phyloP scores from a whole-genome alignment of 1,284 basidiomycete genomes.

The Schizophyllum amplum region DNA sequence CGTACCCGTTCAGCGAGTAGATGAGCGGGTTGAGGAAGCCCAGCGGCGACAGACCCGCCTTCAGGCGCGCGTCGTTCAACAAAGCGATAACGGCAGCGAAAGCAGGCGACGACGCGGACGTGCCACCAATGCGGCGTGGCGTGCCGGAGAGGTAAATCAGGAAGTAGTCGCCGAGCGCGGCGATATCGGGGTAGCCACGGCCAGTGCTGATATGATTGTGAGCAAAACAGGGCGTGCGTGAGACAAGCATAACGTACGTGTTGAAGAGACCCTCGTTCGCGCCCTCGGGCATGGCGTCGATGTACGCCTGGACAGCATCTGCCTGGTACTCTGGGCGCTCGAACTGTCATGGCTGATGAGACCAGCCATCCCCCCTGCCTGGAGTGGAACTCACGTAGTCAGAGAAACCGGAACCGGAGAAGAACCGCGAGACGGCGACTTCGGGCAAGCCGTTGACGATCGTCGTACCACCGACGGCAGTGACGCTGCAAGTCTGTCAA shows the following conservation, averaged over 20 bases:
- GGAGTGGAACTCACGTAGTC: constrained; percentile 32
- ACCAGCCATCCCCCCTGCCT: background rate
- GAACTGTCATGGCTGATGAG: constrained; percentile 26
- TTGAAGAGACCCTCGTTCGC: constrained; percentile 48
- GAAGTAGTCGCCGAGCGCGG: constrained; percentile 46
- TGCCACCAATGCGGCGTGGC: constrained; percentile 36
- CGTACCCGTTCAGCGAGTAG: constrained; percentile 28
- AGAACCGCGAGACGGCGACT: constrained; percentile 33
- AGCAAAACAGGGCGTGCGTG: constrained; percentile 8
- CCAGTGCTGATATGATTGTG: background rate
- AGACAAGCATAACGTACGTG: constrained; percentile 19
- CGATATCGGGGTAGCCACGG: constrained; percentile 45
- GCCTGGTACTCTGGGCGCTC: constrained; percentile 44
- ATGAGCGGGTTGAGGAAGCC: constrained; percentile 58
- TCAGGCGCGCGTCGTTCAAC: constrained; percentile 53
- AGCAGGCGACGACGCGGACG: constrained; percentile 52
- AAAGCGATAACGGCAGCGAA: constrained; percentile 49
- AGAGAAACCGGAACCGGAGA: constrained; percentile 58
- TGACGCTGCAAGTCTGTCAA: constrained; percentile 31
- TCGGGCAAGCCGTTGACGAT: constrained; percentile 36
- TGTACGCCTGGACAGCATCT: constrained; percentile 29
- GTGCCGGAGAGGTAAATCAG: constrained; percentile 31
- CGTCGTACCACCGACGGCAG: constrained; percentile 52
- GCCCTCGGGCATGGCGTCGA: constrained; percentile 36
- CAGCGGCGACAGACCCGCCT: constrained; percentile 34